A percentile compares a stretch with the other conserved stretches of the same genome.
phyloP scores from a whole-genome alignment of 2,329 filamentous ascomycete genomes.

The Ceratocystis cubensis region DNA sequence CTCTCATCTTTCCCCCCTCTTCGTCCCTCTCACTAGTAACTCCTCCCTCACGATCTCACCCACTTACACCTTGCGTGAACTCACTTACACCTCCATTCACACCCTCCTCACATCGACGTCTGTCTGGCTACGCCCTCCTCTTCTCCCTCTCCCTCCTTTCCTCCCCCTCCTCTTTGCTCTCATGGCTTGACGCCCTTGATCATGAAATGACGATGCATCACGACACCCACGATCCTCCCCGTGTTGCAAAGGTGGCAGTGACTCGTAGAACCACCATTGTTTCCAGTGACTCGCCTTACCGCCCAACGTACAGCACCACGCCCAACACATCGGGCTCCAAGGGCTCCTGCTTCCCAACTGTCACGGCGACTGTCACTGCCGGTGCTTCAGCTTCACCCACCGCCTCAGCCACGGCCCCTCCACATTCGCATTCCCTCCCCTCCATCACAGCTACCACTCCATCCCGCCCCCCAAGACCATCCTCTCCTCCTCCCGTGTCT shows the following conservation, averaged over 20 bases:
- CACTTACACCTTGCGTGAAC: not conserved
- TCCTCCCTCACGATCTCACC: not conserved
- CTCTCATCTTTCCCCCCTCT: not conserved
- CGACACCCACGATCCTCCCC: conserved; percentile 12
- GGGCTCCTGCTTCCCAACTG: conserved; percentile 1
- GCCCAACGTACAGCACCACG: conserved; percentile 18
- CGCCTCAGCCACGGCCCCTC: not conserved
- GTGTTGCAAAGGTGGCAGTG: conserved; percentile 5
- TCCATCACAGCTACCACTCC: not conserved
- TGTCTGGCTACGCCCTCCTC: not conserved
- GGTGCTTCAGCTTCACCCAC: not conserved
- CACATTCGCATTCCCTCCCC: not conserved
- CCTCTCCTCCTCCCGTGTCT: conserved; percentile 3
- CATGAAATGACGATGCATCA: conserved; percentile 16
- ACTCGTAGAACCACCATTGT: conserved; percentile 17
- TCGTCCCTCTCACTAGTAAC: not conserved
- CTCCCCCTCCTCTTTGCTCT: not conserved
- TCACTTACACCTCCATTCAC: not conserved
- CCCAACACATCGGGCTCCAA: conserved; percentile 9
- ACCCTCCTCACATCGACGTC: not conserved
- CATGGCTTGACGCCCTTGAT: conserved; percentile 10
- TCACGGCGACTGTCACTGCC: not conserved
- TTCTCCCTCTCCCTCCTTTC: not conserved
- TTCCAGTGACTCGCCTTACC: conserved; percentile 12
- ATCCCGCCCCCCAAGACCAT: not conserved